These are phyloP conservation scores for Candida patagonica DNA, from an alignment of 805 yeast species.

Conservation along the genomic window DNA sequence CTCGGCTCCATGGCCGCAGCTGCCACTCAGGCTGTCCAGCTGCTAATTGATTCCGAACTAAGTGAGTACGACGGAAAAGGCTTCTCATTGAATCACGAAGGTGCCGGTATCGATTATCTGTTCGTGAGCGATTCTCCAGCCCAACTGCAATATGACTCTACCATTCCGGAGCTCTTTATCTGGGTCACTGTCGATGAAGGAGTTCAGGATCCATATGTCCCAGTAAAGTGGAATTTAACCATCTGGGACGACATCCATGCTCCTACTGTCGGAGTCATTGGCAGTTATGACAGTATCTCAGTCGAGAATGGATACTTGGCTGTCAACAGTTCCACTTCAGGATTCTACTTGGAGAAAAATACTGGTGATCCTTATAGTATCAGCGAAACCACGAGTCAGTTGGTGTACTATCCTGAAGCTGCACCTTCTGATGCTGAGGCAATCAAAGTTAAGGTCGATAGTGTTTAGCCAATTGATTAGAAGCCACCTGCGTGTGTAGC, in stretches of 20 bases:
- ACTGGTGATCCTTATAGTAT: conserved; percentile 36
- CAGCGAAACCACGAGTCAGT: too few relatives aligned
- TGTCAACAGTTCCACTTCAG: conserved; percentile 2
- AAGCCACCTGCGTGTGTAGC: too few relatives aligned
- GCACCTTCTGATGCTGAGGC: too few relatives aligned
- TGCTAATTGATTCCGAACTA: conserved; percentile 11
- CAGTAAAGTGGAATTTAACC: neutral
- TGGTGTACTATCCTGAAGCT: too few relatives aligned
- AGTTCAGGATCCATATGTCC: neutral
- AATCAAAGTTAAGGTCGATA: too few relatives aligned
- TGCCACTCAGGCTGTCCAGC: conserved; percentile 15
- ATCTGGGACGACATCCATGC: neutral
- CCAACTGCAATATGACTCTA: conserved; percentile 21
- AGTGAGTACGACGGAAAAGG: conserved; percentile 26
- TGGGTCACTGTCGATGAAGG: conserved; percentile 7
- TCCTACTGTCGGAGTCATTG: neutral
- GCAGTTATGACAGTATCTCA: neutral
- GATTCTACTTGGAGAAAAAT: conserved; percentile 35
- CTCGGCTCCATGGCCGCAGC: conserved; percentile 6
- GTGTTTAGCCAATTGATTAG: too few relatives aligned
- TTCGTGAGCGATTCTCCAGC: conserved; percentile 26
- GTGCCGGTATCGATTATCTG: conserved; percentile 37
- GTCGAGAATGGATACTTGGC: neutral
- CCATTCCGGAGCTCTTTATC: too few relatives aligned
- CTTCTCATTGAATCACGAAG: conserved; percentile 33